Base-by-base conservation (phyloP, 768 basidiomycete species). In the Phanerochaete carnosa region DNA sequence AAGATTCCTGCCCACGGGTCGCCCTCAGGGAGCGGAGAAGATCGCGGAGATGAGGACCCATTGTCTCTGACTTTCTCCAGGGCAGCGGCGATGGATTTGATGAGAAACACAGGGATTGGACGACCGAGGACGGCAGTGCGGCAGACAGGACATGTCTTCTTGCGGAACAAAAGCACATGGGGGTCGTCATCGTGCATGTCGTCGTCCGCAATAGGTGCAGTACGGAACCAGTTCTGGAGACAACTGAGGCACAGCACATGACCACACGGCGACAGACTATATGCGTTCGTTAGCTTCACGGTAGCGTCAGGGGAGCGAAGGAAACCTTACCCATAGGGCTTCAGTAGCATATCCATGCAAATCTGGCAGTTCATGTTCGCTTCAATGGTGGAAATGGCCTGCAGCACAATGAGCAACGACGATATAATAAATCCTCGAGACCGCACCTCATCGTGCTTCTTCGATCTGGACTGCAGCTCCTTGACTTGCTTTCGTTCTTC, bases 1-100 rank as follows among this genome's bases (percentile, higher is more conserved):
- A 91, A 91, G 53, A 91, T 80, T 1, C 87, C 89, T 47, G 79
- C 81, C 89, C 89, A 91, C 0, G 88, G 88, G 66, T 91, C 85
- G 1, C 73, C 77, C 6, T 69, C 71, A 23, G 78, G 73, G 2
- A 72, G 65, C 12, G 72, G 68, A 55, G 76, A 65, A 11, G 68
- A 64, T 26, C 67, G 64, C 50, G 67, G 70, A 0, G 63, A 53
- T 0, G 66, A 67, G 25, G 64, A 65, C 19, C 62, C 63, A 13
- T 60, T 49, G 28, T 68, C 69, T 64, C 77, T 83, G n/a, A 69
- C 73, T 61, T 81, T 83, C 35, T 72, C 70, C 16, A 91, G 65
- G 2, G 81, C 76, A 15, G 77, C 71, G 0, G 79, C 77, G 28
- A 90, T 77, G 19, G 80, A 77, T 70, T 89, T 89, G 52, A 92